These are phyloP conservation scores for Tylopilus sp. DNA, from an alignment of 768 basidiomycete genomes.

Conservation along the genomic window DNA sequence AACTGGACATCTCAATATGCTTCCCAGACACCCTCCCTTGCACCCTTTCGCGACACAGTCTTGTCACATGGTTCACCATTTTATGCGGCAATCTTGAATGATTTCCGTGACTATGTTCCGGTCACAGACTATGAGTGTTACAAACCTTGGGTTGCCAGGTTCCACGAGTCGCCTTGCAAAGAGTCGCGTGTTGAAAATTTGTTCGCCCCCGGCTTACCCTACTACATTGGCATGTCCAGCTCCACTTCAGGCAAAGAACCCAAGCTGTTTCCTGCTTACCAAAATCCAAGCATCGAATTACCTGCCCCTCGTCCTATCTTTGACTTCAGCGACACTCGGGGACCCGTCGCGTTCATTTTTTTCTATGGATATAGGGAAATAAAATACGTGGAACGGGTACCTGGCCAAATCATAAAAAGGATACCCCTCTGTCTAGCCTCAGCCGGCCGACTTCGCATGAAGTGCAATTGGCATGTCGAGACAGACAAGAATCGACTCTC, in stretches of 20 bases:
- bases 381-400: background rate
- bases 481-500: slow-evolving; percentile 10
- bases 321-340: background rate
- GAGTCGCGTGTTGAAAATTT: slow-evolving; percentile 11
- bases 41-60: slow-evolving; percentile 3
- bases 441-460: slow-evolving; percentile 1
- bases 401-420: background rate
- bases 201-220: slow-evolving; percentile 15
- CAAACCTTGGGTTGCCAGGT: slow-evolving; percentile 9
- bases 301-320: background rate
- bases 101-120: slow-evolving; percentile 12
- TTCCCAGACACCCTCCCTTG: background rate
- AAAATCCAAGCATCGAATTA: background rate
- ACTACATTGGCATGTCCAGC: slow-evolving; percentile 11
- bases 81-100: background rate
- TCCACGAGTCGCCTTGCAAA: slow-evolving; percentile 6
- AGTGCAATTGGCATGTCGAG: slow-evolving; percentile 6
- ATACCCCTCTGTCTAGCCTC: slow-evolving; percentile 3
- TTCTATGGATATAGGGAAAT: slow-evolving; percentile 2
- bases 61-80: background rate
- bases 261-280: slow-evolving; percentile 8
- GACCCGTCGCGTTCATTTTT: slow-evolving; percentile 1
- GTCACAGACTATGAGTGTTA: slow-evolving; percentile 10
- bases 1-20: background rate
- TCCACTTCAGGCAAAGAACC: slow-evolving; percentile 11